Percentiles rank a stretch among this genome's conserved stretches.
Evolutionary conservation across 2,329 filamentous ascomycete species (phyloP).

Genomic region (Lasiodiplodia sp.): DNA sequence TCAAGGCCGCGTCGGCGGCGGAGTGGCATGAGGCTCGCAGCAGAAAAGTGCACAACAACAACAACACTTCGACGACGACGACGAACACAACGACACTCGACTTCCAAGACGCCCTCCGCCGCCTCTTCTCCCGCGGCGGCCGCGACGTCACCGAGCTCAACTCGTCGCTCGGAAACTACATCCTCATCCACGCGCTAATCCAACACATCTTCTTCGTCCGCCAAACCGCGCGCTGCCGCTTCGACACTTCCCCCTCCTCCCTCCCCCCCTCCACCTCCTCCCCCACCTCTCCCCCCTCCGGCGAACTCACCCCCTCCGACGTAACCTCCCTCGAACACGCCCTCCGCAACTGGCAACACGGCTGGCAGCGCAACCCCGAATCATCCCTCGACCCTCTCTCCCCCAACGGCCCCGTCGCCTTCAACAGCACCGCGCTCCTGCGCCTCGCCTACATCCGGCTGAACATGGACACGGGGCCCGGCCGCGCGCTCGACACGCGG

Average conservation of each 20-base stretch:
- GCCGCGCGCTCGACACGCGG: conserved; percentile 69
- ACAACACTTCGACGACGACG: conserved; percentile 6
- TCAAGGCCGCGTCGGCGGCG: conserved; percentile 59
- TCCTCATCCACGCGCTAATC: conserved; percentile 74
- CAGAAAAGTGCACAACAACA: conserved; percentile 22
- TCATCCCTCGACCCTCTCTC: conserved; percentile 58
- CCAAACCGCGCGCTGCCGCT: conserved; percentile 52
- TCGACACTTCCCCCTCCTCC: conserved; percentile 36
- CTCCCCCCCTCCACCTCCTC: not conserved
- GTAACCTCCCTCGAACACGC: conserved; percentile 53
- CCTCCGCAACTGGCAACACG: conserved; percentile 50
- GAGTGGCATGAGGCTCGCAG: conserved; percentile 55
- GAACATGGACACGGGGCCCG: conserved; percentile 68
- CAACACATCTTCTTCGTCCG: conserved; percentile 76
- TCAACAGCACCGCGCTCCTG: conserved; percentile 69
- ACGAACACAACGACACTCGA: conserved; percentile 31
- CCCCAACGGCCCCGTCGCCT: conserved; percentile 68
- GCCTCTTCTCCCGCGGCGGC: conserved; percentile 44
- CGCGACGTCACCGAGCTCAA: conserved; percentile 42
- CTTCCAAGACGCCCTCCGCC: conserved; percentile 44
- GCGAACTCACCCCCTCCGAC: conserved; percentile 48
- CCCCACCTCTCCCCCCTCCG: conserved; percentile 34
- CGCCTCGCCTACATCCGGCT: conserved; percentile 70
- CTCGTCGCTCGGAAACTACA: conserved; percentile 65
- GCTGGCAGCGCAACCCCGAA: conserved; percentile 50